Evolutionary conservation across 371 early-diverging fungal species (phyloP).

Genomic region (Smittium culicis): DNA sequence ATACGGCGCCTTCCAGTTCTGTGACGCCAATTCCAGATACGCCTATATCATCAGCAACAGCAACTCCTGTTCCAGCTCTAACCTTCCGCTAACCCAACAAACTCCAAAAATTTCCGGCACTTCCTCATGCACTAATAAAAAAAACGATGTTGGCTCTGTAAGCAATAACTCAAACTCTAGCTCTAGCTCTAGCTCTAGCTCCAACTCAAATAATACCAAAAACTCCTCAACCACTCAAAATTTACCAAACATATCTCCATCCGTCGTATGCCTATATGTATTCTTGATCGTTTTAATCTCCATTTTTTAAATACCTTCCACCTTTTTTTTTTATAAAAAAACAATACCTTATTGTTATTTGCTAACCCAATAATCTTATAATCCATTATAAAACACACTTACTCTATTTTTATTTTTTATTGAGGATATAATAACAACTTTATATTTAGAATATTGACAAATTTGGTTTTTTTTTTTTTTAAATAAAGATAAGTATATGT

Average conservation of each 20-base stretch:
- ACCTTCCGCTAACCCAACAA: background rate
- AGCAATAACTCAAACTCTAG: slow-evolving; percentile 8
- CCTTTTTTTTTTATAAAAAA: no score
- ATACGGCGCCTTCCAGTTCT: slow-evolving; percentile 25
- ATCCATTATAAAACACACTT: no score
- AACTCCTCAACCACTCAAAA: background rate
- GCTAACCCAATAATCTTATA: no score
- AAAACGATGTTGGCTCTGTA: slow-evolving; percentile 11
- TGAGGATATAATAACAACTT: no score
- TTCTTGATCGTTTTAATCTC: no score
- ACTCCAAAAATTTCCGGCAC: slow-evolving; percentile 14
- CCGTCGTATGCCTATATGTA: no score
- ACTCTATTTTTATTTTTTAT: no score
- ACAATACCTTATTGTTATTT: no score
- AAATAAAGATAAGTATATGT: no score
- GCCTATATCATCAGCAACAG: slow-evolving; percentile 17
- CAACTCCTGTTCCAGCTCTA: slow-evolving; percentile 9
- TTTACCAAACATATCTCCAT: no score
- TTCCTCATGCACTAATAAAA: slow-evolving; percentile 21
- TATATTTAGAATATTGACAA: background rate
- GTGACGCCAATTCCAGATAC: slow-evolving; percentile 18
- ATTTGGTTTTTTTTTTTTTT: no score
- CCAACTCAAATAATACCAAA: background rate
- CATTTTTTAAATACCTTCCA: no score
- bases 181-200: slow-evolving; percentile 7